Evolutionary conservation across 345 rosid species (phyloP).

Genomic region (Turritis glabra): DNA sequence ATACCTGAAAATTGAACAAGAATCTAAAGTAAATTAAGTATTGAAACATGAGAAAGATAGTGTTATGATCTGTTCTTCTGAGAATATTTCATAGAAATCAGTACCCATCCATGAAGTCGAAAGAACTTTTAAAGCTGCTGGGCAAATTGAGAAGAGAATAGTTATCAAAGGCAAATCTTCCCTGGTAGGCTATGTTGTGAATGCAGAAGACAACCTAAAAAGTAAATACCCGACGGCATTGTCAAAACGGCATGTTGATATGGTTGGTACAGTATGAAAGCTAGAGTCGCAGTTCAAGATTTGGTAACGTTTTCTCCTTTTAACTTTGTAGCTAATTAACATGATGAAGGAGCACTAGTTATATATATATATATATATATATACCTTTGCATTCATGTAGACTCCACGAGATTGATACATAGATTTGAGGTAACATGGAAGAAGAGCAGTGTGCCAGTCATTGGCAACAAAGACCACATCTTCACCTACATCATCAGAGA

Average conservation of each 20-base stretch:
- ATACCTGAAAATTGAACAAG: conserved; percentile 44
- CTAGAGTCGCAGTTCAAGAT: conserved; percentile 1
- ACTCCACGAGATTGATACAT: conserved; percentile 70
- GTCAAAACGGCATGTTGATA: neutral
- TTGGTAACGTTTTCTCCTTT: neutral
- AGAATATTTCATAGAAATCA: neutral
- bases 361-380: too few relatives aligned
- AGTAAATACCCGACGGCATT: neutral
- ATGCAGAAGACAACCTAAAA: conserved; percentile 78
- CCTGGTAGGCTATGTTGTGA: conserved; percentile 97
- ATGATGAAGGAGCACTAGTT: neutral
- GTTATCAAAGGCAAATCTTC: conserved; percentile 70
- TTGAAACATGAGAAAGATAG: neutral
- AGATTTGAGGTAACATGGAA: conserved; percentile 81
- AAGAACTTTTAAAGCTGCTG: conserved; percentile 64
- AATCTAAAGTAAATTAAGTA: neutral
- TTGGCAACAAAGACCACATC: conserved; percentile 81
- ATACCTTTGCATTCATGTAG: conserved; percentile 78
- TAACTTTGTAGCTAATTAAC: neutral
- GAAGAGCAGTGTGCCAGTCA: conserved; percentile 95
- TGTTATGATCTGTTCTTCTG: neutral
- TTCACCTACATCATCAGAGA: conserved; percentile 60
- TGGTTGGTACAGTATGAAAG: neutral
- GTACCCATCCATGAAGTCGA: conserved; percentile 88
- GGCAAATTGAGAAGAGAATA: conserved; percentile 81